Conservation (phyloP, 2,329 filamentous ascomycete species). For the Aspergillus fructus region DNA sequence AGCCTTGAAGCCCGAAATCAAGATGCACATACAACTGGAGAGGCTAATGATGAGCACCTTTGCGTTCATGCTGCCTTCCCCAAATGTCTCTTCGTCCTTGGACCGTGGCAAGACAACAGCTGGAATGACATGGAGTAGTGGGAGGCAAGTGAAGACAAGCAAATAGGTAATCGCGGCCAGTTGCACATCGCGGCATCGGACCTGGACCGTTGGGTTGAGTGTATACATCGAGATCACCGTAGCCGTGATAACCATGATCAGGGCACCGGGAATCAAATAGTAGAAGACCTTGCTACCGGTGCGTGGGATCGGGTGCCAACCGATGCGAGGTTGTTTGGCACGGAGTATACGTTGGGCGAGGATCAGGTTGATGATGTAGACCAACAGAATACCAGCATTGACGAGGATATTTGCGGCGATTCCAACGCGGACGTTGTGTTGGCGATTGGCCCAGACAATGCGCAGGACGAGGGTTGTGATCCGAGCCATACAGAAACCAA, state of each 20-base stretch:
- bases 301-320: constrained; percentile 62
- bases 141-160: constrained; percentile 65
- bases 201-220: constrained; percentile 50
- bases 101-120: constrained; percentile 46
- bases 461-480: constrained; percentile 50
- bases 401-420: constrained; percentile 68
- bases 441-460: constrained; percentile 55
- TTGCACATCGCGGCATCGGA: constrained; percentile 62
- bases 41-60: constrained; percentile 67
- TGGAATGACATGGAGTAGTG: constrained; percentile 56
- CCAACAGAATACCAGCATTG: constrained; percentile 69
- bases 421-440: constrained; percentile 46
- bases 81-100: constrained; percentile 59
- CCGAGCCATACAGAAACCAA: constrained; percentile 53
- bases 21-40: constrained; percentile 53
- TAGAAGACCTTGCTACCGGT: constrained; percentile 59
- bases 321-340: constrained; percentile 67
- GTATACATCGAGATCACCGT: constrained; percentile 69
- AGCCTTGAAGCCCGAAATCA: constrained; percentile 69
- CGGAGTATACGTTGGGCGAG: constrained; percentile 74
- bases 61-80: constrained; percentile 63
- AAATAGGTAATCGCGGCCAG: constrained; percentile 63
- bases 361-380: constrained; percentile 77
- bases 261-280: constrained; percentile 55
- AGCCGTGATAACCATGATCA: constrained; percentile 66